Conservation (phyloP, 352 stramenopile genomes). For the Globisporangium canariense region DNA sequence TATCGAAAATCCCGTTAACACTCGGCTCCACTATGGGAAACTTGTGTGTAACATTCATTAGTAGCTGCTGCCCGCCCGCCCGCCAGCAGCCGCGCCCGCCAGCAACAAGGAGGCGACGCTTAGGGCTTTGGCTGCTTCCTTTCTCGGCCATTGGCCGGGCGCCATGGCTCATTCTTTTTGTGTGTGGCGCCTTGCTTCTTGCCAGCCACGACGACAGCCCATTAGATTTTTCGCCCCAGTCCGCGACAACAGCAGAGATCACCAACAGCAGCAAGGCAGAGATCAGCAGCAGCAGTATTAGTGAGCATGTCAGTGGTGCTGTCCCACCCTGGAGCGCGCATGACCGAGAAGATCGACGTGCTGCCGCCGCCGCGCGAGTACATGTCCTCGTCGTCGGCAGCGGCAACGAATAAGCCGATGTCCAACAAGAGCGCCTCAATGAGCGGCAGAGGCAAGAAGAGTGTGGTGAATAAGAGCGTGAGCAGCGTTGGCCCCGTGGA, state of each 20-base stretch:
- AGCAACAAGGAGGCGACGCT: background rate
- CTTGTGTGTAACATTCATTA: constrained; percentile 4
- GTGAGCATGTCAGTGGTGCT: constrained; percentile 12
- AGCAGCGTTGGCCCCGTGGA: background rate
- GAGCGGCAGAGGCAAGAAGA: background rate
- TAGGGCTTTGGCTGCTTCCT: constrained; percentile 2
- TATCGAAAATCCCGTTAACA: background rate
- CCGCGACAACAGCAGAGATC: constrained; percentile 1
- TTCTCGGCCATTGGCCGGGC: background rate
- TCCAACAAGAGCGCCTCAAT: background rate
- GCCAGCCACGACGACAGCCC: background rate
- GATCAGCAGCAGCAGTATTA: background rate
- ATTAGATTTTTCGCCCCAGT: constrained; percentile 9
- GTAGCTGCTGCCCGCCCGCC: background rate
- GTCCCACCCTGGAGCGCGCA: constrained; percentile 1
- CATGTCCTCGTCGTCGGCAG: background rate
- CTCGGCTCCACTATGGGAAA: background rate
- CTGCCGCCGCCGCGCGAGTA: constrained; percentile 1
- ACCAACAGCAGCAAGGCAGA: background rate
- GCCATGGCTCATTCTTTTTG: background rate
- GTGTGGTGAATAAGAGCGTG: background rate
- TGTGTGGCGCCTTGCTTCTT: background rate
- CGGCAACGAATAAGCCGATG: background rate
- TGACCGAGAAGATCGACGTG: constrained; percentile 12
- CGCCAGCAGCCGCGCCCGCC: background rate